These are phyloP conservation scores for Primulina tabacum DNA, from an alignment of 257 asterid genomes.

Conservation along the genomic window DNA sequence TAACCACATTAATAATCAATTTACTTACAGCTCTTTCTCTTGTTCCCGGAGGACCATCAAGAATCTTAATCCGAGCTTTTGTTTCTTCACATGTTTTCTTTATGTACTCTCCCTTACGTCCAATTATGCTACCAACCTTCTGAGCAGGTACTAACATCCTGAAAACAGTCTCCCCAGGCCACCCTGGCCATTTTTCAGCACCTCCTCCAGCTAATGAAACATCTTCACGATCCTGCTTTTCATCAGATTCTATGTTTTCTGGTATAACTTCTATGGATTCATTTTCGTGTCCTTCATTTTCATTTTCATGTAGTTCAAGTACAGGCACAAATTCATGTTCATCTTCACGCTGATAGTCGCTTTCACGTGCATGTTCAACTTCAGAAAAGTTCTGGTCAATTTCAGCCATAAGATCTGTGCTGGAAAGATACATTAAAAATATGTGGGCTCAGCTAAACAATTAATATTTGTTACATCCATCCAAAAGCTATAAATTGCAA, in stretches of 20 bases:
- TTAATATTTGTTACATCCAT: neutral
- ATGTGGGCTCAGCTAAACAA: constrained; percentile 12
- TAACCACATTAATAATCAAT: constrained; percentile 10
- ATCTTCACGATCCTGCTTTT: constrained; percentile 41
- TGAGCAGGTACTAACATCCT: constrained; percentile 95
- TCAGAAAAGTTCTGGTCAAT: constrained; percentile 37
- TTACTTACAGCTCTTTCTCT: constrained; percentile 93
- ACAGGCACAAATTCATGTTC: constrained; percentile 20
- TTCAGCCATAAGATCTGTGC: constrained; percentile 50
- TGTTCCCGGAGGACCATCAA: constrained; percentile 95
- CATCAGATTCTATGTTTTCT: constrained; percentile 43
- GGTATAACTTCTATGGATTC: constrained; percentile 30
- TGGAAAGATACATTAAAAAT: constrained; percentile 14
- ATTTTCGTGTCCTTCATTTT: constrained; percentile 9
- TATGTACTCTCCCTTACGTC: constrained; percentile 95
- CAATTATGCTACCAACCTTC: constrained; percentile 95
- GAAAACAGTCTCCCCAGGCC: constrained; percentile 98
- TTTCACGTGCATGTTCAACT: constrained; percentile 35
- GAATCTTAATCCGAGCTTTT: constrained; percentile 93
- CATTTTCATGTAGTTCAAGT: constrained; percentile 16
- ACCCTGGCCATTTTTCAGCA: constrained; percentile 92
- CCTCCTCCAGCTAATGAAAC: constrained; percentile 47
- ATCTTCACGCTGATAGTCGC: constrained; percentile 21
- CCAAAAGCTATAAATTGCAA: too few relatives aligned
- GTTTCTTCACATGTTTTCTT: constrained; percentile 94